These are phyloP conservation scores for Diaporthe sp. DNA, from an alignment of 2,329 filamentous ascomycete species.

Conservation along the genomic window DNA sequence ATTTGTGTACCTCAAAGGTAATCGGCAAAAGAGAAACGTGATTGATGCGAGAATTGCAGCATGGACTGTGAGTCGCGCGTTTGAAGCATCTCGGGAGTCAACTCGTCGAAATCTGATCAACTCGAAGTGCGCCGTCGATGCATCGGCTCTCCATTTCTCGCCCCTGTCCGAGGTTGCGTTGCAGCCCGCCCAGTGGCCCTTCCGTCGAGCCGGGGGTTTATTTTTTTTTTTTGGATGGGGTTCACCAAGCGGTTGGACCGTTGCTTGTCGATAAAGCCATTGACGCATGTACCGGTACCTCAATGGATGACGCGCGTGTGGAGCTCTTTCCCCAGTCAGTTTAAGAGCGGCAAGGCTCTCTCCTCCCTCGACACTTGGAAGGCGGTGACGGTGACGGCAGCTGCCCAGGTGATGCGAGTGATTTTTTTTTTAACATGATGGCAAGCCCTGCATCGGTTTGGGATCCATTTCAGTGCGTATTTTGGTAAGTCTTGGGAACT, in stretches of 20 bases:
- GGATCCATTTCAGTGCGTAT: not conserved
- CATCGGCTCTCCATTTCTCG: constrained; percentile 26
- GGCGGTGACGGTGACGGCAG: constrained; percentile 22
- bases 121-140: not conserved
- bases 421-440: not conserved
- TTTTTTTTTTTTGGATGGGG: constrained; percentile 28
- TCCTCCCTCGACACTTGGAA: not conserved
- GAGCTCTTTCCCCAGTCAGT: constrained; percentile 16
- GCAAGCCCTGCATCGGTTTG: not conserved
- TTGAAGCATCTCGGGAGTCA: not conserved
- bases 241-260: constrained; percentile 11
- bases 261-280: constrained; percentile 24
- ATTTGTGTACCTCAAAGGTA: not conserved
- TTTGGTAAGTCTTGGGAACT: not conserved
- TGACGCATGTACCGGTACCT: constrained; percentile 13
- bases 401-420: not conserved
- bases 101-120: constrained; percentile 13
- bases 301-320: constrained; percentile 26
- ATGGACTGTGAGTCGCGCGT: not conserved
- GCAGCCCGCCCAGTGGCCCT: constrained; percentile 7
- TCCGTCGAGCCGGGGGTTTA: constrained; percentile 24
- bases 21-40: not conserved
- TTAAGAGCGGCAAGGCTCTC: not conserved
- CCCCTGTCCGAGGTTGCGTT: constrained; percentile 9
- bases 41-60: constrained; percentile 16